Evolutionary conservation across 306 rosid genomes (phyloP), one percentile per base, ranked within the genome.

Genomic region (Malus fusca): DNA sequence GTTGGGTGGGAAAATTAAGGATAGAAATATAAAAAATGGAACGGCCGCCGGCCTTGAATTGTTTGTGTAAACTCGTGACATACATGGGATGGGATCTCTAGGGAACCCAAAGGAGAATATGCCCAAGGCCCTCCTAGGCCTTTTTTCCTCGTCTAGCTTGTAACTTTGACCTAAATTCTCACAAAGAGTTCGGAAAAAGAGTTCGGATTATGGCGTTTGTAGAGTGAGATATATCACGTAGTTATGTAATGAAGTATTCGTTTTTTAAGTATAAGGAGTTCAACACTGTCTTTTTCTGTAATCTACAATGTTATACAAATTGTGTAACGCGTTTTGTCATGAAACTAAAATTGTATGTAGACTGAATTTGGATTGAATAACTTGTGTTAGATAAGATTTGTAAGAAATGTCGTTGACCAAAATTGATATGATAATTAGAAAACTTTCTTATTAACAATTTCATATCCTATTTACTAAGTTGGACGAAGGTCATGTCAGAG

Each of bases 51-150:
- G 30, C 64, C 25, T 59, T 59, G 30, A 11, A 59, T 51, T 17
- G 64, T 12, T 14, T 25, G 63, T 14, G 30, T 58, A 12, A 22
- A 3, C 12, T 22, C 6, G 8, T 60, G 4, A 60, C 7, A 12
- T 60, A 14, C 19, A 48, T 48, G 33, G 19, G 9, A 60, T 6
- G 30, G 66, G 19, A 60, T 53, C 43, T 17, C 21, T 42, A 37
- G 11, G 40, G 77, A 60, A 42, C 77, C 77, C 46, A 23, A 26
- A 1, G 3, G 22, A 60, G 77, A 73, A 73, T 60, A 73, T 73
- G 59, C 69, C 21, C 26, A 25, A 23, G 40, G 13, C 33, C 9
- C 4, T 60, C 23, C 19, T 2, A 11, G 13, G 28, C 15, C 26
- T 18, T 6, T 22, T 10, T n/a, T 1, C 14, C 28, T n/a, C 28